Base-by-base conservation (phyloP, 2,329 filamentous ascomycete species). In the Colletotrichum somersetense region DNA sequence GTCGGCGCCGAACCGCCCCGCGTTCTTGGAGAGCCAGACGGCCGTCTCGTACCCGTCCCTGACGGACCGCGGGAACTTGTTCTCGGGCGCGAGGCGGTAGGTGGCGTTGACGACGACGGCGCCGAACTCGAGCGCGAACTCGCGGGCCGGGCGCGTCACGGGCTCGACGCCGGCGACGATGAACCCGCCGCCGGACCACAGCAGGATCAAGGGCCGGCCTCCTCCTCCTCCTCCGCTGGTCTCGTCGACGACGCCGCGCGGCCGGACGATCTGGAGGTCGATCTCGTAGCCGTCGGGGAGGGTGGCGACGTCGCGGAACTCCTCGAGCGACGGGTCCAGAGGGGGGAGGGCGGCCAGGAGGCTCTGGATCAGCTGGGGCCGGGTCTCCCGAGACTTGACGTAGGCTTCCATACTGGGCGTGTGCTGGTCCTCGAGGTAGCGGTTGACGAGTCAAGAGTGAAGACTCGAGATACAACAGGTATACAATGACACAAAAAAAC, bases 51-150 rank as follows among this genome's bases (percentile, higher is more conserved):
- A 85, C 65, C 80, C 81, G 74, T 88, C 86, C 66, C 84, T 76
- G 14, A 87, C 80, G 3, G 82, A 82, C 4, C 76, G 76, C 0
- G 86, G 86, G 65, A 87, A 88, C 58, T 80, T 81, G 72, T 86
- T 77, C 74, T 88, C 86, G 0, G 87, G 87, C 1, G 85, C 85
- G 20, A 89, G 81, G 0, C 86, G 78, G 74, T 89, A 88, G 53
- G 86, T 85, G 1, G 87, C 81, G 69, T 84, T 87, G 10, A 87
- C 77, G 23, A 83, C 82, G 0, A 84, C 79, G 35, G 82, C 67
- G 7, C 57, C 68, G 5, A 78, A 30, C 50, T 77, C 72, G 0
- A 73, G 35, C 1, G 78, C 77, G 35, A 73, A 72, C 5, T 72
- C 69, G 16, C 69, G 65, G 2, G 69, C 69, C 40, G 65, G 65